Percentiles rank a stretch among this genome's conserved stretches.
These are phyloP conservation scores for Pholiota microspora DNA, from an alignment of 768 basidiomycete genomes.

Conservation along the genomic window DNA sequence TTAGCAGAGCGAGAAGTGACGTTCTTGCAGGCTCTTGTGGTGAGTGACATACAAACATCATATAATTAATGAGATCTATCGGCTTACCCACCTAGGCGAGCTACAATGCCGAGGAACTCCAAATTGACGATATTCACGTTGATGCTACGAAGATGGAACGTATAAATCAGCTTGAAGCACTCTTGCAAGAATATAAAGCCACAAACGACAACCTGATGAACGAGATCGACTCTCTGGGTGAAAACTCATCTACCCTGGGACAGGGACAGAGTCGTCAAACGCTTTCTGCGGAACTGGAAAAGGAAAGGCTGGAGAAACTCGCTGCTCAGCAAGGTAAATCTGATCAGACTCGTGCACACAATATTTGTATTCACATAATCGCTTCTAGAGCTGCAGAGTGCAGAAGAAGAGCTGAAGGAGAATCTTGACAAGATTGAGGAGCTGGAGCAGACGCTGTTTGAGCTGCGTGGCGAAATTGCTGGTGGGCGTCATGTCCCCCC, in stretches of 20 bases:
- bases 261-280: conserved; percentile 28
- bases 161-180: conserved; percentile 51
- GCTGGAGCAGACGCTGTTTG: conserved; percentile 79
- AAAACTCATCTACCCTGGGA: conserved; percentile 26
- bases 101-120: conserved; percentile 57
- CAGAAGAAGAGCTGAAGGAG: conserved; percentile 30
- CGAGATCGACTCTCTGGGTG: conserved; percentile 46
- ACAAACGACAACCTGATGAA: conserved; percentile 42
- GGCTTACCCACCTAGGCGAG: conserved; percentile 47
- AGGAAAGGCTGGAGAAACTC: conserved; percentile 23
- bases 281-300: conserved; percentile 35
- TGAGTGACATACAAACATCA: no score
- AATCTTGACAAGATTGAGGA: conserved; percentile 57
- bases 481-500: conserved; percentile 76
- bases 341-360: neutral
- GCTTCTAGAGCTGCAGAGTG: conserved; percentile 42
- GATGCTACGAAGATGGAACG: conserved; percentile 40
- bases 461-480: conserved; percentile 73
- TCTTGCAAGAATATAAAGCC: conserved; percentile 54
- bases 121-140: conserved; percentile 26
- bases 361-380: neutral
- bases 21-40: conserved; percentile 68
- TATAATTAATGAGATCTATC: no score
- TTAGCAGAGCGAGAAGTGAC: conserved; percentile 58
- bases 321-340: conserved; percentile 40